Base-by-base conservation (phyloP, 495 filamentous ascomycete genomes). In the Neohortaea acidophila region DNA sequence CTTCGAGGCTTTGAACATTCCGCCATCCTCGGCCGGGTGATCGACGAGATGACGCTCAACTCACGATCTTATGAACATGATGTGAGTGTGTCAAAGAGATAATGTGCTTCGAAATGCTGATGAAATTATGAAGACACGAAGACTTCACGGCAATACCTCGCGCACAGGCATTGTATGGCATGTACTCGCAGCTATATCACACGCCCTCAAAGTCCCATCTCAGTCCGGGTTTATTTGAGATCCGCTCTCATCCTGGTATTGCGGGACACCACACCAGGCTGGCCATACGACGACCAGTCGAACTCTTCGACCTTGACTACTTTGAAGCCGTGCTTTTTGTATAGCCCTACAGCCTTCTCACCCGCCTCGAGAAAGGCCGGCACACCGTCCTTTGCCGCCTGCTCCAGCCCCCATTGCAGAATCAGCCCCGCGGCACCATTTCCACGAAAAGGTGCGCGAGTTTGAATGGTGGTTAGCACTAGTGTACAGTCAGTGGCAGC, bases 391-490 rank as follows among this genome's bases (percentile, higher is more conserved):
- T 5, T 14, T 22, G 9, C 7, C 10, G 33, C 33, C 22, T 36
- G 20, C 33, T 36, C 33, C 9, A 22, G 33, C 13, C 33, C 33
- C 13, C 33, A 36, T 37, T 5, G 9, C 34, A 37, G 3, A 25
- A 23, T 4, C 3, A 37, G 24, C 7, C 8, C 7, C n/a, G 8
- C 24, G 8, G 24, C 24, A n/a, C 24, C 24, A 7, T 27, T 27
- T n/a, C n/a, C n/a, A 7, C n/a, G 24, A n/a, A 27, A 27, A 27
- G 24, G 24, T n/a, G 7, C 24, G 24, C 24, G 24, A n/a, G 24
- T 27, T 27, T 27, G 7, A n/a, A 27, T n/a, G n/a, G 7, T 27
- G 24, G 24, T 27, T n/a, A 27, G 24, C 7, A 27, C 24, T 27
- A 8, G 24, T 8, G 24, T n/a, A n/a, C n/a, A n/a, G n/a, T n/a